Percentiles rank a stretch among this genome's conserved stretches.
Conservation (phyloP, 257 asterid species). For the Nyctanthes arbortristis region DNA sequence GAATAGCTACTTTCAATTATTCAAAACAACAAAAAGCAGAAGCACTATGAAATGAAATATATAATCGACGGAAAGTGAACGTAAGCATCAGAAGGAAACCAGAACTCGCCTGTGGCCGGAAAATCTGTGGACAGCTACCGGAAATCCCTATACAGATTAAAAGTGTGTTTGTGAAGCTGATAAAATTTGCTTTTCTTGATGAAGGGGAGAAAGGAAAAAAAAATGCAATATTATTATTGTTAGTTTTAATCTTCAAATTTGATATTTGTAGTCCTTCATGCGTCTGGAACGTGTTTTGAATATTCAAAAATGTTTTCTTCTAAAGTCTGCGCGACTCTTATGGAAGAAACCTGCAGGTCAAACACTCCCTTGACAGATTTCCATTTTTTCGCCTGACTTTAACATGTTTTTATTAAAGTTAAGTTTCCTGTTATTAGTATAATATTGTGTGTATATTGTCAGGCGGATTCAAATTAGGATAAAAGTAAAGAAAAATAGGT, state of each 20-base stretch:
- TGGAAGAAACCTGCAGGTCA: neutral
- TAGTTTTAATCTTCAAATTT: neutral
- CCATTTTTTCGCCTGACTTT: neutral
- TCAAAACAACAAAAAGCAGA: neutral
- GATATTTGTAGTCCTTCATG: neutral
- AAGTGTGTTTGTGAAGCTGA: neutral
- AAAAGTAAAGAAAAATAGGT: no score
- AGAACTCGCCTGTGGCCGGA: no score
- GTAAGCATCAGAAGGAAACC: no score
- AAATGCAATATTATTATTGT: neutral
- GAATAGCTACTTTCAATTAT: neutral
- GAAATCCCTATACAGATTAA: neutral
- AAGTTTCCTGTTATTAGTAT: neutral
- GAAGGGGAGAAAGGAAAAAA: neutral
- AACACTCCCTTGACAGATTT: neutral
- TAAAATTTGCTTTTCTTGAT: neutral
- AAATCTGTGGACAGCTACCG: neutral
- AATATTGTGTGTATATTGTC: no score
- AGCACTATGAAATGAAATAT: neutral
- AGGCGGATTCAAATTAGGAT: no score
- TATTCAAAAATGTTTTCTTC: neutral
- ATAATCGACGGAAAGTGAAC: no score
- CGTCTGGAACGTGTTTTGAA: neutral
- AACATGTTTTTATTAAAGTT: neutral
- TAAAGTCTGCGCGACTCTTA: neutral